A percentile compares a stretch with the other conserved stretches of the same genome.
Conservation (phyloP, 257 asterid species). For the Nicotiana sylvestris region DNA sequence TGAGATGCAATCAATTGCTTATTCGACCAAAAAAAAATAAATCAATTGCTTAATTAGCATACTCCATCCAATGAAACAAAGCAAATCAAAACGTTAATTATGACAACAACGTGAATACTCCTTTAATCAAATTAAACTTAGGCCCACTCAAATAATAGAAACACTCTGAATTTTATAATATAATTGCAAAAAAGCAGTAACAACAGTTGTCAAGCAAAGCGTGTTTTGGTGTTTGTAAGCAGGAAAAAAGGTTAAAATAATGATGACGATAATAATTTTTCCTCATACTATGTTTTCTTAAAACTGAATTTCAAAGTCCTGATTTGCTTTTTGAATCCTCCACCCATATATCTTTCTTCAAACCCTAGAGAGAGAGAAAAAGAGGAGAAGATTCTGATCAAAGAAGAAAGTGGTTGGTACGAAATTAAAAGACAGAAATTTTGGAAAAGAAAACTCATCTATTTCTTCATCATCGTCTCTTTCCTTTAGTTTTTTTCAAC, state of each 20-base stretch:
- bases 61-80: background rate
- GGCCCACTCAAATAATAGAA: background rate
- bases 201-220: conserved; percentile 20
- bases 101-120: conserved; percentile 10
- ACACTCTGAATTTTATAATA: background rate
- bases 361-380: background rate
- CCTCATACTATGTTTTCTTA: background rate
- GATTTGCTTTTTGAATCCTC: conserved; percentile 25
- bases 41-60: background rate
- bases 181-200: background rate
- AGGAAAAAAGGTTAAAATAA: conserved; percentile 2
- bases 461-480: conserved; percentile 29
- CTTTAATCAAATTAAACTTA: background rate
- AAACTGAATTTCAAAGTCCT: conserved; percentile 37
- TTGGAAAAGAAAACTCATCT: conserved; percentile 26
- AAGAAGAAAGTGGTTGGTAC: conserved; percentile 9
- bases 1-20: background rate
- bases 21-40: too few species aligned
- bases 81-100: conserved; percentile 10
- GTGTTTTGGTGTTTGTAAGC: background rate
- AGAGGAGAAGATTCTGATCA: conserved; percentile 45
- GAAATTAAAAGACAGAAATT: conserved; percentile 12
- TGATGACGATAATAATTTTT: background rate
- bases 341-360: conserved; percentile 10
- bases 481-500: conserved; percentile 22